phyloP scores from a whole-genome alignment of 129 eudicot genomes.

The Escallonia rubra region DNA sequence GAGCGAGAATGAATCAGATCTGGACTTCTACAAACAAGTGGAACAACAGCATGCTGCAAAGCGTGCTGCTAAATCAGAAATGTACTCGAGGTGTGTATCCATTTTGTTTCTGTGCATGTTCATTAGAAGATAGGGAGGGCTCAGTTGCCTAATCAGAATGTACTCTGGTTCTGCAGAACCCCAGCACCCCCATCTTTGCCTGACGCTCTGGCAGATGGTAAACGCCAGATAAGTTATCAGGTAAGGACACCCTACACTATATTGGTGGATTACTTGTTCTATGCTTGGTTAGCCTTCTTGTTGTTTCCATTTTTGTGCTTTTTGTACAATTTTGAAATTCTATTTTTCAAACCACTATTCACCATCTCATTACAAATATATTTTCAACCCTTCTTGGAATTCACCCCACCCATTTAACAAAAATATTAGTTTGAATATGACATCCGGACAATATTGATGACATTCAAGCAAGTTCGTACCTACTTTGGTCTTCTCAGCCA shows the following conservation, averaged over 20 bases:
- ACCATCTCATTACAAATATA: too few species aligned
- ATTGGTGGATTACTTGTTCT: too few species aligned
- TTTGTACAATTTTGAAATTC: too few species aligned
- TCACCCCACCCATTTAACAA: too few species aligned
- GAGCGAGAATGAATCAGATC: conserved; percentile 53
- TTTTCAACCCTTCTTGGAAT: too few species aligned
- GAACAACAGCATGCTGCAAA: conserved; percentile 53
- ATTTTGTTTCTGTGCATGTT: neutral
- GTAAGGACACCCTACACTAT: conserved; percentile 22
- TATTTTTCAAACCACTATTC: too few species aligned
- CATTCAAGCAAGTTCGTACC: too few species aligned
- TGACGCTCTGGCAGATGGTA: conserved; percentile 60
- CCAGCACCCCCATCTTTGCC: conserved; percentile 33
- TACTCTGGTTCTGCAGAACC: conserved; percentile 36
- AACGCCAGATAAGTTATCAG: conserved; percentile 62
- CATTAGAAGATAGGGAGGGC: neutral
- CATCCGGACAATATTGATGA: too few species aligned
- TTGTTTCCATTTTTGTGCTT: too few species aligned
- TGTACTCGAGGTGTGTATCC: conserved; percentile 50
- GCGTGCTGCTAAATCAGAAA: conserved; percentile 56
- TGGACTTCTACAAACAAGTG: conserved; percentile 56
- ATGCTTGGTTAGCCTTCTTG: too few species aligned
- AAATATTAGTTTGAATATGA: too few species aligned
- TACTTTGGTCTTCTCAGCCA: too few species aligned
- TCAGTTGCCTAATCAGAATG: neutral